Evolutionary conservation across 441 rosid genomes (phyloP).

Genomic region (Adansonia gregorii): DNA sequence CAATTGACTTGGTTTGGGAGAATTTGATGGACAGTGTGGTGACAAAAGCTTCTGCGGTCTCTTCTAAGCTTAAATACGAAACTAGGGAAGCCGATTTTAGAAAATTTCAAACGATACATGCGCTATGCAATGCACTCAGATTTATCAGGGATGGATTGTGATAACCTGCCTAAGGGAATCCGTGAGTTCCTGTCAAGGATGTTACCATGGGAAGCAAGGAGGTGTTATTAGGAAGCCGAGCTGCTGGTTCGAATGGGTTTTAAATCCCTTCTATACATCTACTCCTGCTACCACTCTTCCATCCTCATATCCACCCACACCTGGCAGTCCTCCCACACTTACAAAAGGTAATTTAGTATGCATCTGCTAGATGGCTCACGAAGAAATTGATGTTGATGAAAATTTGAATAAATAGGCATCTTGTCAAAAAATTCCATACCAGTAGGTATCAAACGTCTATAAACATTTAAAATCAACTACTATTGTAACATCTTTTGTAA

Average conservation of each 20-base stretch:
- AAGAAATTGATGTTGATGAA: not conserved
- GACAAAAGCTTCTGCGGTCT: constrained; percentile 21
- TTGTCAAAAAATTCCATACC: not conserved
- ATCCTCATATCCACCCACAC: constrained; percentile 21
- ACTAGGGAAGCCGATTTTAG: constrained; percentile 32
- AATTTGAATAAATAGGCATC: not conserved
- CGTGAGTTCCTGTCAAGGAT: constrained; percentile 13
- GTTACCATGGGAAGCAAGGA: constrained; percentile 29
- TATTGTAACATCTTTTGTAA: not conserved
- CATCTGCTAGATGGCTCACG: not conserved
- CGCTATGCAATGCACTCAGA: constrained; percentile 43
- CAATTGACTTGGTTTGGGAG: constrained; percentile 24
- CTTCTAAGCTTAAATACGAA: constrained; percentile 35
- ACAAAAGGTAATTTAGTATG: not conserved
- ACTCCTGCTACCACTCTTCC: constrained; percentile 8
- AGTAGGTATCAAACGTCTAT: too few relatives aligned
- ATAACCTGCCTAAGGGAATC: constrained; percentile 30
- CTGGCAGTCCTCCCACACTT: not conserved
- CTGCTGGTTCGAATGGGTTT: constrained; percentile 40
- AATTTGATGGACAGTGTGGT: constrained; percentile 24
- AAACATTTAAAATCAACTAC: not conserved
- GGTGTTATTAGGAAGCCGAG: constrained; percentile 28
- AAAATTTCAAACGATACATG: constrained; percentile 24
- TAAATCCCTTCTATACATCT: constrained; percentile 30
- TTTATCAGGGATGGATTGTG: constrained; percentile 33